Conservation (phyloP, 2,329 filamentous ascomycete genomes). For the Capronia coronata region DNA sequence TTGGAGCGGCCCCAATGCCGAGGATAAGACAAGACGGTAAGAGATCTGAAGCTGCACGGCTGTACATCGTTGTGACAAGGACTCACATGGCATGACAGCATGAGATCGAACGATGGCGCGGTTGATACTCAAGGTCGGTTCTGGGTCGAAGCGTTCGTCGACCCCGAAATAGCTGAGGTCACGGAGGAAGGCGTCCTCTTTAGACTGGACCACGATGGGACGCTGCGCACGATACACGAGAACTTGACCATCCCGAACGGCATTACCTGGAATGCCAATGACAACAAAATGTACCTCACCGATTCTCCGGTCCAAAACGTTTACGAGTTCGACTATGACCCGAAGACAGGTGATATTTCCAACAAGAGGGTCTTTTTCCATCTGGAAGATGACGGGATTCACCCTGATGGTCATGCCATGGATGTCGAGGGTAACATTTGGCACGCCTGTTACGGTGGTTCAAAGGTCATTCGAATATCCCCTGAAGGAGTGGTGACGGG, state of each 20-base stretch:
- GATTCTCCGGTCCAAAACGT: constrained; percentile 68
- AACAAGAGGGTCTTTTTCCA: constrained; percentile 68
- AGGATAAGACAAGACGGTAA: constrained; percentile 43
- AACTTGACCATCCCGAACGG: constrained; percentile 76
- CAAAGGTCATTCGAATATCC: constrained; percentile 67
- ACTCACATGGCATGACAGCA: constrained; percentile 31
- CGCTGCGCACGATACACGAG: constrained; percentile 54
- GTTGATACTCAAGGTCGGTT: constrained; percentile 74
- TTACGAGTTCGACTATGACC: constrained; percentile 67
- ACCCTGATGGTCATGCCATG: constrained; percentile 77
- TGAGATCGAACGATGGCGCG: constrained; percentile 71
- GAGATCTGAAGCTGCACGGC: constrained; percentile 15
- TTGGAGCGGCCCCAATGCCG: constrained; percentile 47
- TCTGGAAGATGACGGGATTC: constrained; percentile 54
- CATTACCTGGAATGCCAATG: constrained; percentile 69
- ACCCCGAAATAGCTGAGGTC: constrained; percentile 57
- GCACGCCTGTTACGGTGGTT: constrained; percentile 77
- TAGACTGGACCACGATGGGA: constrained; percentile 58
- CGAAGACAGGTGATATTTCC: constrained; percentile 55
- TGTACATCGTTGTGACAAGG: not conserved
- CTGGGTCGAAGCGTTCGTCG: constrained; percentile 83
- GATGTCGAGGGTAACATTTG: constrained; percentile 82
- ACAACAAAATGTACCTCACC: constrained; percentile 73
- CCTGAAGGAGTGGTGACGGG: constrained; percentile 65
- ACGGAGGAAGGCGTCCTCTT: constrained; percentile 60